A percentile compares a stretch with the other conserved stretches of the same genome.
Evolutionary conservation across 495 filamentous ascomycete species (phyloP).

Genomic region (Achaetomiella virescens): DNA sequence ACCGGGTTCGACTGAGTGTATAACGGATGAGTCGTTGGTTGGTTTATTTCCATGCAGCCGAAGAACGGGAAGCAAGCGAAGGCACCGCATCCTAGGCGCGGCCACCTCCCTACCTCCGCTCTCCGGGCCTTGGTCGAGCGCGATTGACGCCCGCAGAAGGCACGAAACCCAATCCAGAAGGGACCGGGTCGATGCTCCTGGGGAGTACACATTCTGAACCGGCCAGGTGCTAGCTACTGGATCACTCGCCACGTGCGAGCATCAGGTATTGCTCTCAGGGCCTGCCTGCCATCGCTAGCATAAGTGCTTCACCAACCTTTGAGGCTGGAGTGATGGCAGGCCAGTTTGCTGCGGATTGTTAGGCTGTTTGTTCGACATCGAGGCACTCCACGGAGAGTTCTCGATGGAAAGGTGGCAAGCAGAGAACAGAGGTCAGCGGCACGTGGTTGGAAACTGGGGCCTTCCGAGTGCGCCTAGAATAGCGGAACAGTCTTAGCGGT

Average conservation of each 20-base stretch:
- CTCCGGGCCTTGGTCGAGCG: slow-evolving; percentile 14
- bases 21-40: slow-evolving; percentile 2
- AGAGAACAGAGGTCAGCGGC: not conserved
- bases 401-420: not conserved
- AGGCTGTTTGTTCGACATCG: slow-evolving; percentile 11
- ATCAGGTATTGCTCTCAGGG: not conserved
- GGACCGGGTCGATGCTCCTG: slow-evolving; percentile 11
- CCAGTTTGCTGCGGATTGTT: slow-evolving; percentile 11
- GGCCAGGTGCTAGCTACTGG: not conserved
- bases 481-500: not conserved
- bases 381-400: not conserved
- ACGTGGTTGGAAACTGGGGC: not conserved
- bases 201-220: slow-evolving; percentile 4
- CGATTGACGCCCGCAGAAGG: slow-evolving; percentile 7
- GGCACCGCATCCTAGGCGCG: slow-evolving; percentile 9
- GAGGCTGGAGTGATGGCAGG: slow-evolving; percentile 6
- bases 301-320: slow-evolving; percentile 5
- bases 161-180: not conserved
- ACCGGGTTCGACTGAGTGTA: slow-evolving; percentile 74
- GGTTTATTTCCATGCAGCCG: slow-evolving; percentile 16
- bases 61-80: slow-evolving; percentile 10
- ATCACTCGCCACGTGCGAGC: slow-evolving; percentile 1
- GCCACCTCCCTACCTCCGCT: slow-evolving; percentile 10
- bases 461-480: not conserved
- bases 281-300: slow-evolving; percentile 4